These are phyloP conservation scores for Thymus quinquecostatus DNA, from an alignment of 257 asterid species.

Conservation along the genomic window DNA sequence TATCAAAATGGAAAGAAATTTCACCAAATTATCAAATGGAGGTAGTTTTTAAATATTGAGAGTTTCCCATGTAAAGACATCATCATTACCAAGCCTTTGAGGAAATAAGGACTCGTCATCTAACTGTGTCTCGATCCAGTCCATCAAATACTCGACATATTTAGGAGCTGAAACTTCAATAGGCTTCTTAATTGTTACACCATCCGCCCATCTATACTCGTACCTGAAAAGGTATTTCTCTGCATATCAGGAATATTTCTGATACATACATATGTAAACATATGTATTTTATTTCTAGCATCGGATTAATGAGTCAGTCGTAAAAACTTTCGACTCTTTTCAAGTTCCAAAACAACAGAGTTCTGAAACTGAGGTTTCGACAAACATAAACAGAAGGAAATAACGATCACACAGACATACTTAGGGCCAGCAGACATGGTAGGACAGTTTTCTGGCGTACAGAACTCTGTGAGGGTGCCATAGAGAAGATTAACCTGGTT, in stretches of 20 bases:
- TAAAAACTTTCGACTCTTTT: slow-evolving; percentile 2
- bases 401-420: slow-evolving; percentile 50
- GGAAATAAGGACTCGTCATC: slow-evolving; percentile 60
- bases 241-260: slow-evolving; percentile 9
- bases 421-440: slow-evolving; percentile 98
- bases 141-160: slow-evolving; percentile 55
- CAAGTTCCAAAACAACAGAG: background rate
- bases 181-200: slow-evolving; percentile 86
- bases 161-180: slow-evolving; percentile 87
- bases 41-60: no score
- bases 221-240: slow-evolving; percentile 54
- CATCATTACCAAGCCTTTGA: slow-evolving; percentile 57
- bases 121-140: slow-evolving; percentile 61
- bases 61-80: background rate
- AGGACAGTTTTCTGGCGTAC: slow-evolving; percentile 90
- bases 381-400: background rate
- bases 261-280: background rate
- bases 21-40: slow-evolving; percentile 20
- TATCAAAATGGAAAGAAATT: slow-evolving; percentile 4
- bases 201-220: slow-evolving; percentile 97
- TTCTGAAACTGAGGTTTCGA: background rate
- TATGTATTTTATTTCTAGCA: slow-evolving; percentile 2
- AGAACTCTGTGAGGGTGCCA: slow-evolving; percentile 94
- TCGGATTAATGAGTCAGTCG: background rate
- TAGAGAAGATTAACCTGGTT: slow-evolving; percentile 93